Percentiles rank a stretch among this genome's conserved stretches.
These are phyloP conservation scores for Backusella parvicylindrica DNA, from an alignment of 192 early-diverging fungal species.

Conservation along the genomic window DNA sequence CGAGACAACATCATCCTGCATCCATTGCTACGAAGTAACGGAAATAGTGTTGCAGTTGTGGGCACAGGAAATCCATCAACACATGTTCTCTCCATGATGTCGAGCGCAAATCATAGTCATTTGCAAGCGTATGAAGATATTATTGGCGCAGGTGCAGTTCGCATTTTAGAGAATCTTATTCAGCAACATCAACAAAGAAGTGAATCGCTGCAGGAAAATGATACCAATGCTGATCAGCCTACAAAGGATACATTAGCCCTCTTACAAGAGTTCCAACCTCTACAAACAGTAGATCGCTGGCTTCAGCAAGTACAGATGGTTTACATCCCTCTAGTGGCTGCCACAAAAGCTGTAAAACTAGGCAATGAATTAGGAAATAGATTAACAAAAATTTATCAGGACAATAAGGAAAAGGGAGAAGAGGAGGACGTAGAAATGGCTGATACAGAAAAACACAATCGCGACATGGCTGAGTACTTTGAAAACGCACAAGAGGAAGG, in stretches of 20 bases:
- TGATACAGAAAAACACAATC: slow-evolving; percentile 33
- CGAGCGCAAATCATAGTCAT: slow-evolving; percentile 50
- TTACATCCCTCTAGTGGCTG: slow-evolving; percentile 53
- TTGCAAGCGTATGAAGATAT: slow-evolving; percentile 62
- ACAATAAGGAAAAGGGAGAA: slow-evolving; percentile 50
- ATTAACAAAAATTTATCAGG: slow-evolving; percentile 65
- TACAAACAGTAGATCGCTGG: slow-evolving; percentile 77
- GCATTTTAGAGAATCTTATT: slow-evolving; percentile 46
- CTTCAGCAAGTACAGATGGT: slow-evolving; percentile 82
- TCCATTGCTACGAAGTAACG: slow-evolving; percentile 46
- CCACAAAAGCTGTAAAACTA: slow-evolving; percentile 33
- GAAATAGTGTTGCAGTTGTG: background rate
- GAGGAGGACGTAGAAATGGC: slow-evolving; percentile 41
- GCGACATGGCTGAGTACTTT: slow-evolving; percentile 27
- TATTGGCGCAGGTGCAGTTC: slow-evolving; percentile 53
- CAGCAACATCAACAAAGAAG: slow-evolving; percentile 17
- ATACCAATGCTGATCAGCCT: slow-evolving; percentile 50
- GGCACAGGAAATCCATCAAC: background rate
- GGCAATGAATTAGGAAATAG: slow-evolving; percentile 58
- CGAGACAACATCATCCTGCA: slow-evolving; percentile 58
- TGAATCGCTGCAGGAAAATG: slow-evolving; percentile 44
- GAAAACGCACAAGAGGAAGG: background rate
- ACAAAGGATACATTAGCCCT: slow-evolving; percentile 32
- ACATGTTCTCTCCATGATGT: slow-evolving; percentile 37
- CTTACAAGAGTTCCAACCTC: slow-evolving; percentile 65